Percentiles rank a stretch among this genome's conserved stretches.
phyloP scores from a whole-genome alignment of 2,329 filamentous ascomycete genomes.

The Dothiorella sarmentorum region DNA sequence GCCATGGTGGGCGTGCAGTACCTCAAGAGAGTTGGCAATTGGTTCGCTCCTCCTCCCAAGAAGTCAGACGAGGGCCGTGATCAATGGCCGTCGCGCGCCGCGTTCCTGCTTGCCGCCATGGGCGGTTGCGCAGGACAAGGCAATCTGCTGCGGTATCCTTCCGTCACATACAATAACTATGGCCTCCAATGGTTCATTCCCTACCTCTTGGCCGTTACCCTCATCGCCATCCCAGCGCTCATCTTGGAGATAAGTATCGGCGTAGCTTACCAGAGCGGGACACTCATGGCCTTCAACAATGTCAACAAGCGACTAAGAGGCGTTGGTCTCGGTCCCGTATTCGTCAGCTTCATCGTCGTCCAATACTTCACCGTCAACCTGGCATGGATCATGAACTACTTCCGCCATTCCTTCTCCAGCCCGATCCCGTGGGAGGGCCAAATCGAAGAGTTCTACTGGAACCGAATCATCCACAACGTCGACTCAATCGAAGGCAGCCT shows the following conservation, averaged over 20 bases:
- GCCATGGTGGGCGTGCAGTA: slow-evolving; percentile 7
- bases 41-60: slow-evolving; percentile 32
- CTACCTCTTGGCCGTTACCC: slow-evolving; percentile 53
- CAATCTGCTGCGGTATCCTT: slow-evolving; percentile 57
- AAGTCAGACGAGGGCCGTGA: slow-evolving; percentile 46
- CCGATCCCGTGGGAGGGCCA: slow-evolving; percentile 54
- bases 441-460: slow-evolving; percentile 50
- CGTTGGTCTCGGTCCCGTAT: slow-evolving; percentile 51
- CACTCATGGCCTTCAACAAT: slow-evolving; percentile 52
- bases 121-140: slow-evolving; percentile 58
- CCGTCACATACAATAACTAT: slow-evolving; percentile 58
- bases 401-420: slow-evolving; percentile 53
- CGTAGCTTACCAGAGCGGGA: slow-evolving; percentile 55
- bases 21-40: slow-evolving; percentile 27
- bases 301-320: slow-evolving; percentile 54
- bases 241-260: slow-evolving; percentile 54
- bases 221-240: slow-evolving; percentile 55
- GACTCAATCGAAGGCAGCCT: slow-evolving; percentile 30
- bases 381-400: slow-evolving; percentile 59
- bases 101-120: slow-evolving; percentile 58
- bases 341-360: slow-evolving; percentile 54
- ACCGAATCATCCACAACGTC: slow-evolving; percentile 49
- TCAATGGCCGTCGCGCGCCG: slow-evolving; percentile 54
- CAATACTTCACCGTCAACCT: slow-evolving; percentile 57
- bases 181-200: slow-evolving; percentile 61